phyloP scores from a whole-genome alignment of 2,329 filamentous ascomycete species.

The Exophiala sp. region DNA sequence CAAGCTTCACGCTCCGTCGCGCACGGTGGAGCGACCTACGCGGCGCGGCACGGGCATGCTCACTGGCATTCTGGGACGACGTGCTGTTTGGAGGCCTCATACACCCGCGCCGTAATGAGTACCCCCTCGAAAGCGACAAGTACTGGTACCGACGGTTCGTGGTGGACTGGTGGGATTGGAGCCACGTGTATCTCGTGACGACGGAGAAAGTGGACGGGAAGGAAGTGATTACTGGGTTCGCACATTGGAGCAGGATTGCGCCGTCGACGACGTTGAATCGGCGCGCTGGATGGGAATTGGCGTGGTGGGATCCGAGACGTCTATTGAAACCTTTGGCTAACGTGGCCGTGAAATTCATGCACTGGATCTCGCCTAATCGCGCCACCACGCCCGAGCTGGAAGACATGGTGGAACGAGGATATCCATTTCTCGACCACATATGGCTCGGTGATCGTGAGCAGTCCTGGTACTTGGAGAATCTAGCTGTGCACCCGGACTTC shows the following conservation, averaged over 20 bases:
- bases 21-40: conserved; percentile 21
- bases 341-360: conserved; percentile 35
- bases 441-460: conserved; percentile 33
- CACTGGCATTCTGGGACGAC: conserved; percentile 23
- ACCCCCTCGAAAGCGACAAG: conserved; percentile 20
- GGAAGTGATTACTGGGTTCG: conserved; percentile 21
- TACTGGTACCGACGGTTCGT: conserved; percentile 26
- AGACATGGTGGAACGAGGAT: conserved; percentile 20
- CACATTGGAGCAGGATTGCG: conserved; percentile 24
- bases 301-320: conserved; percentile 21
- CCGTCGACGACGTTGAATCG: conserved; percentile 16
- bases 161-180: conserved; percentile 25
- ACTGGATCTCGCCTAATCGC: conserved; percentile 20
- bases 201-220: conserved; percentile 8
- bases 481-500: conserved; percentile 35
- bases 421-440: conserved; percentile 25
- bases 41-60: conserved; percentile 13
- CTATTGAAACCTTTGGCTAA: conserved; percentile 41
- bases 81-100: conserved; percentile 25
- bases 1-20: conserved; percentile 14
- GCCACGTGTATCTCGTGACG: conserved; percentile 22
- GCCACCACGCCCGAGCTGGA: conserved; percentile 18
- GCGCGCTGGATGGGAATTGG: conserved; percentile 19
- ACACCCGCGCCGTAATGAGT: conserved; percentile 19
- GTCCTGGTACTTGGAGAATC: conserved; percentile 31